These are phyloP conservation scores for Mycena leptocephala DNA, from an alignment of 768 basidiomycete genomes.

Conservation along the genomic window DNA sequence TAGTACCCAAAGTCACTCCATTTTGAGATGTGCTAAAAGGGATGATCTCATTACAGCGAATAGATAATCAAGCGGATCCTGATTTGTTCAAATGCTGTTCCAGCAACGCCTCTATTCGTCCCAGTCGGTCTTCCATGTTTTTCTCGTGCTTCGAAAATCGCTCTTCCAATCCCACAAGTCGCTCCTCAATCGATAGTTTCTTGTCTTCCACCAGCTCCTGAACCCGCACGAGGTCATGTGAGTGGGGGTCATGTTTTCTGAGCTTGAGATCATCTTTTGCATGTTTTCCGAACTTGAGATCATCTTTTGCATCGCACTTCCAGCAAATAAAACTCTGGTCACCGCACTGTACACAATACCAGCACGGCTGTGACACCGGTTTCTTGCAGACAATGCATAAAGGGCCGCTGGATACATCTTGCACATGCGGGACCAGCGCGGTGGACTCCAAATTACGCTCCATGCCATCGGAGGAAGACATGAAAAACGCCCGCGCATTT, in stretches of 20 bases:
- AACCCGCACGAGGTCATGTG: constrained; percentile 41
- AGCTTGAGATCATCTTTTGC: no score
- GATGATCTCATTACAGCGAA: no score
- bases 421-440: neutral
- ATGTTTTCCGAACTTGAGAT: no score
- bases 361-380: constrained; percentile 42
- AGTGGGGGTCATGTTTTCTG: constrained; percentile 30
- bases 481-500: constrained; percentile 24
- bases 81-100: constrained; percentile 45
- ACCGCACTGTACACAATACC: constrained; percentile 49
- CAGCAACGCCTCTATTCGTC: constrained; percentile 62
- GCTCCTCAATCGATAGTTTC: constrained; percentile 37
- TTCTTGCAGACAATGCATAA: constrained; percentile 40
- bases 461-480: neutral
- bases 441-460: no score
- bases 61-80: no score
- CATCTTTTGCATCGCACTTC: constrained; percentile 36
- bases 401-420: constrained; percentile 19
- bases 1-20: no score
- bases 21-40: no score
- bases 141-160: constrained; percentile 21
- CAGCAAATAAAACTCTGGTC: constrained; percentile 43
- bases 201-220: constrained; percentile 29
- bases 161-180: constrained; percentile 36
- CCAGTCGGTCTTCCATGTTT: constrained; percentile 21